Base-by-base conservation (phyloP, 805 yeast species). In the Pichia gijzeniarum region DNA sequence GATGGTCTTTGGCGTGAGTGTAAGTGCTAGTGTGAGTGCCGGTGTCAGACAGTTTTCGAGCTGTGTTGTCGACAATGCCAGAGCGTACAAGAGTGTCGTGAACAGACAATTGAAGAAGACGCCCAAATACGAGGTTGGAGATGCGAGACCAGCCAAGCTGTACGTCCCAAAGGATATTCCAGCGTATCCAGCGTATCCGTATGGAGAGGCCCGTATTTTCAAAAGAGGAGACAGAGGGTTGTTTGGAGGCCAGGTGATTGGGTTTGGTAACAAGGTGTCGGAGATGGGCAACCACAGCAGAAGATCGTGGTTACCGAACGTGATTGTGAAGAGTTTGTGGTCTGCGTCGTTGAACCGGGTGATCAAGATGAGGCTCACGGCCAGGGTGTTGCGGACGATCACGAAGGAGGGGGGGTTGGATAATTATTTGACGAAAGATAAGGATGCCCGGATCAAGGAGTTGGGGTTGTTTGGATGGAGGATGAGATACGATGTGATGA, bases 371-470 rank as follows among this genome's bases (percentile, higher is more conserved):
- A 79, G 74, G 48, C 79, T 89, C 31, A 81, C 89, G 7, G 77
- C 97, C 5, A 77, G 82, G 48, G 97, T 89, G 5, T 72, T 93
- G 59, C 79, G 82, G 57, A 89, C 97, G 0, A 82, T 93, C 48
- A 83, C 86, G 48, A 86, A 80, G 56, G 98, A 91, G 63, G 99
- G 99, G 50, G 99, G 99, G 5, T 71, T 93, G 46, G 99, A 93
- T 61, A 81, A 81, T 52, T 93, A 93, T 61, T 65, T 93, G 50
- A 74, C 80, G 36, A 93, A 93, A 65, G 95, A 89, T 48, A 87
- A 85, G 54, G 72, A 95, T 5, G 95, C 95, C 3, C 76, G 99
- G 68, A 72, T 87, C 53, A 93, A 93, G 69, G 95, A 93, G 62
- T 69, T 93, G 59, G 99, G 99, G 0, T 83, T 90, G 44, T 72